Conservation (phyloP, 164 flowering plant species). For the Warburgia ugandensis region DNA sequence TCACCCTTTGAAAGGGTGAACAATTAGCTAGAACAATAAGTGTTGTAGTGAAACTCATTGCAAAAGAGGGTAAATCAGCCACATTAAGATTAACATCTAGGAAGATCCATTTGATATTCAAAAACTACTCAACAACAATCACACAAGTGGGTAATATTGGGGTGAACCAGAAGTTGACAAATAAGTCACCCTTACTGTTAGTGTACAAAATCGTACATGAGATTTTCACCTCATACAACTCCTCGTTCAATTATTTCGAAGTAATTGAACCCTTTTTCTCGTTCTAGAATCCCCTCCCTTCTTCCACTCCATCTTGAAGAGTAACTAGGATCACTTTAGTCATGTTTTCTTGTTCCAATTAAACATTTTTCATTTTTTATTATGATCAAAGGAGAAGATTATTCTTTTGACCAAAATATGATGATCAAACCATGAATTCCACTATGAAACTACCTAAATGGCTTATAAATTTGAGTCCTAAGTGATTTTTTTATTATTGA, state of each 20-base stretch:
- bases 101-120: too few relatives aligned
- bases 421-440: background rate
- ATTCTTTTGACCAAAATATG: slow-evolving; percentile 2
- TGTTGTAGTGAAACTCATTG: too few relatives aligned
- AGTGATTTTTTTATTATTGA: too few relatives aligned
- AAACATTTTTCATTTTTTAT: slow-evolving; percentile 5
- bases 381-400: slow-evolving; percentile 4
- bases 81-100: too few relatives aligned
- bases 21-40: too few relatives aligned
- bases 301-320: background rate
- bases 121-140: too few relatives aligned
- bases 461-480: too few relatives aligned
- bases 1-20: too few relatives aligned
- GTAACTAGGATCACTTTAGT: slow-evolving; percentile 4
- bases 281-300: background rate
- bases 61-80: too few relatives aligned
- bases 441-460: too few relatives aligned
- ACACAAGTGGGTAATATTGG: too few relatives aligned
- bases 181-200: slow-evolving; percentile 1
- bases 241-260: background rate
- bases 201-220: background rate
- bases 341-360: slow-evolving; percentile 5
- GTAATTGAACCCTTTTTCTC: background rate
- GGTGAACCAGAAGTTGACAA: background rate
- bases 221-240: background rate